Base-by-base conservation (phyloP, 2,329 filamentous ascomycete species). In the Pestalotiopsis sp. region DNA sequence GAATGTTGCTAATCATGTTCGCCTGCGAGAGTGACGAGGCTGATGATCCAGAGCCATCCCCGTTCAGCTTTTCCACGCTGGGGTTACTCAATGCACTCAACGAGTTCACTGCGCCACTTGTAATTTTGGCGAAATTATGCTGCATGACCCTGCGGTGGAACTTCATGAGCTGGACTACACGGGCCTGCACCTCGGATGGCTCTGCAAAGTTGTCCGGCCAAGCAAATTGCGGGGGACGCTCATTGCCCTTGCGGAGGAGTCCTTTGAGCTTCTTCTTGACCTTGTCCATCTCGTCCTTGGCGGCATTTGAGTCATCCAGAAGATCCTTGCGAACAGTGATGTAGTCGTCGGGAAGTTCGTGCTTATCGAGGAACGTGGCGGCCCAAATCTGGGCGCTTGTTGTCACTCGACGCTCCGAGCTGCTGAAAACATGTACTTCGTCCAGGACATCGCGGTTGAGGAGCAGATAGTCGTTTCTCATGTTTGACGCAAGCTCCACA, bases 261-360 rank as follows among this genome's bases (percentile, higher is more conserved):
- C 94, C 91, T 83, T 99, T 99, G 36, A 99, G 87, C 89, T 97
- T 98, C 88, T 99, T 99, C 87, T 99, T 99, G 68, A 99, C 96
- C 81, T 97, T 98, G 82, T 99, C 97, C 93, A 98, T 99, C 77
- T 97, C 94, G 78, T 99, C 96, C 80, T 99, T 99, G 69, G 96
- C 96, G 4, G 96, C 96, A 79, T 99, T 99, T 0, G 95, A 98
- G 78, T 99, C 96, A 78, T 99, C 96, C 3, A 99, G 84, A 6
- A 99, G 87, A 80, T 98, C 95, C 78, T 99, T 99, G 66, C 96
- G 91, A 68, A 98, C 91, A 41, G 90, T 92, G 71, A 99, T 97
- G 72, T 94, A 94, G 75, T 97, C 93, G 27, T 94, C 89, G 0
- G 92, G 89, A 17, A 98, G 85, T 67, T 98, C 93, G 78, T 97